phyloP scores from a whole-genome alignment of 2,329 filamentous ascomycete species.

The Microdochium bolleyi region DNA sequence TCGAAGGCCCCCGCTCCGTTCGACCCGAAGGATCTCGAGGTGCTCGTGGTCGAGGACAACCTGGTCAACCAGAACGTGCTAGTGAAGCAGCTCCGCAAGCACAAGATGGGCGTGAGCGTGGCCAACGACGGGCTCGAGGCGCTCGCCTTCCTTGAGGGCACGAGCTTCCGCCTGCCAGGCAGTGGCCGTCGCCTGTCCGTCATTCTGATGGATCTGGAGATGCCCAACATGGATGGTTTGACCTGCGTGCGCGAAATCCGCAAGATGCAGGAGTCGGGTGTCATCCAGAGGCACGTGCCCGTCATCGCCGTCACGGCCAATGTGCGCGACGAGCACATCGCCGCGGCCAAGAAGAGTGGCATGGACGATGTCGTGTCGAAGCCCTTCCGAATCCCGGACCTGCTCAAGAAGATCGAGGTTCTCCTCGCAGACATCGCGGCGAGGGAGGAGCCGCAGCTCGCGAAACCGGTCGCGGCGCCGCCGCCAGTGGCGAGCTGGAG shows the following conservation, averaged over 20 bases:
- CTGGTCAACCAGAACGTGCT: slow-evolving; percentile 61
- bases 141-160: slow-evolving; percentile 26
- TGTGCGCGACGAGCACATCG: slow-evolving; percentile 30
- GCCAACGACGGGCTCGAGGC: slow-evolving; percentile 56
- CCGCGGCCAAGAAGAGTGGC: slow-evolving; percentile 24
- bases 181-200: slow-evolving; percentile 23
- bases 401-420: slow-evolving; percentile 30
- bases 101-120: slow-evolving; percentile 49
- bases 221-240: slow-evolving; percentile 40
- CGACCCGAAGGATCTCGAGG: slow-evolving; percentile 41
- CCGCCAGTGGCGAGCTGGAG: background rate
- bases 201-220: slow-evolving; percentile 38
- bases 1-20: slow-evolving; percentile 8
- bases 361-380: slow-evolving; percentile 49
- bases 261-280: slow-evolving; percentile 24
- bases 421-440: slow-evolving; percentile 8
- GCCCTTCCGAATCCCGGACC: slow-evolving; percentile 43
- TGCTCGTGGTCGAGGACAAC: slow-evolving; percentile 61
- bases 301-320: slow-evolving; percentile 40
- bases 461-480: background rate
- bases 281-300: slow-evolving; percentile 24
- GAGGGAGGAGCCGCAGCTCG: background rate
- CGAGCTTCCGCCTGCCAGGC: slow-evolving; percentile 15
- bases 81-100: slow-evolving; percentile 54
- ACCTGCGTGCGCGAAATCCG: slow-evolving; percentile 31